Conservation (phyloP, 345 rosid species). For the Angophora floribunda region DNA sequence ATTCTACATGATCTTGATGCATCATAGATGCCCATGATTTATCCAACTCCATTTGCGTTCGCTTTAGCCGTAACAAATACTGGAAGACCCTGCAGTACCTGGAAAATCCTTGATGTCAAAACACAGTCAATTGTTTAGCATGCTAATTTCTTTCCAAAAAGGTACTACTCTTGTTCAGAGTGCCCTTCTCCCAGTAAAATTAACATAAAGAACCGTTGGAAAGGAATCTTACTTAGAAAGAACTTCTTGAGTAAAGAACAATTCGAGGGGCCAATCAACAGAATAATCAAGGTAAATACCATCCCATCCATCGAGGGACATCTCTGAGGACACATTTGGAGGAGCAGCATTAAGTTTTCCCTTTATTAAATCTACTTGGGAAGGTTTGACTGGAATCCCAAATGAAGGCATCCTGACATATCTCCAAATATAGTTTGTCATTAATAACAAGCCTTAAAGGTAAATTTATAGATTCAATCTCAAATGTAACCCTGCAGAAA, state of each 20-base stretch:
- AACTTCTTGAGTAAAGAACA: slow-evolving; percentile 92
- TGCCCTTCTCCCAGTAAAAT: background rate
- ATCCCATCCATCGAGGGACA: slow-evolving; percentile 84
- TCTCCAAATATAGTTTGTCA: background rate
- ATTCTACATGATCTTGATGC: slow-evolving; percentile 90
- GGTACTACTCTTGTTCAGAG: background rate
- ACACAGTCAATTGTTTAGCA: background rate
- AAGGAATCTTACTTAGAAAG: slow-evolving; percentile 73
- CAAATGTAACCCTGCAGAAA: background rate
- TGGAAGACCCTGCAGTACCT: slow-evolving; percentile 87
- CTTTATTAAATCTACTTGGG: slow-evolving; percentile 50
- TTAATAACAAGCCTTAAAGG: background rate
- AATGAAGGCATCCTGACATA: slow-evolving; percentile 70
- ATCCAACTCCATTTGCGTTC: slow-evolving; percentile 97
- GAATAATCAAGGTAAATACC: slow-evolving; percentile 88
- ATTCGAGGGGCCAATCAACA: slow-evolving; percentile 91
- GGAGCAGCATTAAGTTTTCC: slow-evolving; percentile 25
- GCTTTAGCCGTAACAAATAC: slow-evolving; percentile 78
- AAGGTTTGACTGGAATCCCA: slow-evolving; percentile 67
- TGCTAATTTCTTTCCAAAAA: background rate
- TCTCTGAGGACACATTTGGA: slow-evolving; percentile 39
- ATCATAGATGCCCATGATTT: slow-evolving; percentile 98
- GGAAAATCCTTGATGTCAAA: background rate
- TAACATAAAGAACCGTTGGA: slow-evolving; percentile 20
- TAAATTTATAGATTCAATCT: background rate